Evolutionary conservation across 495 filamentous ascomycete genomes (phyloP), one percentile per base, ranked within the genome.

Genomic region (Xylaria bambusicola): DNA sequence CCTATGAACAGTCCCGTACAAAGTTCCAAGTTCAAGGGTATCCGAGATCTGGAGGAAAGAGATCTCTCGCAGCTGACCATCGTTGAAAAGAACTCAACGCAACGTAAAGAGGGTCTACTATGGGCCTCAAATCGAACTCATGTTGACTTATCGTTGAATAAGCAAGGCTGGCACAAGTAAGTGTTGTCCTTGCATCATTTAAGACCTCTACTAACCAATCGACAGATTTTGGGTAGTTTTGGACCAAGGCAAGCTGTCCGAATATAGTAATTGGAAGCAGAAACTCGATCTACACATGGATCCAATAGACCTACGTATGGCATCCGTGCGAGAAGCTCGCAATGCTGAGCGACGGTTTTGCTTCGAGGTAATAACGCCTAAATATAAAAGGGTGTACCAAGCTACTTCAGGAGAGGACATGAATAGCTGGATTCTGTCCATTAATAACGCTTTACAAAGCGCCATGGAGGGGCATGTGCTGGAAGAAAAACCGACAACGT

Each of bases 181-280:
- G 89, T 84, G 18, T 24, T 41, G 23, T 35, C 23, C 31, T 38
- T 2, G 6, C 49, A 4, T 31, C 44, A 26, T 20, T 35, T 36
- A 20, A 18, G 41, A n/a, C 54, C 21, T 55, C 70, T 29, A 68
- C 61, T 13, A 6, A 69, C 61, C 5, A 6, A 21, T 21, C 20
- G 36, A 9, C 61, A 97, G 93, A 67, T 98, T 96, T 71, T 99
- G 94, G 94, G 93, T 99, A 62, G 95, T 98, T 1, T 81, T 98
- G 15, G 94, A 98, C 69, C 92, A 94, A 73, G 94, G 94, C 3
- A 95, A 93, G 71, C 77, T 99, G 27, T 96, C 94, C 1, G 94
- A 99, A 67, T 98, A 99, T 73, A 95, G 92, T 68, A 98, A 99
- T 73, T 99, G 94, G 94, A 99, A 99, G 74, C 90, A 98, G 69